phyloP scores from a whole-genome alignment of 1,284 basidiomycete genomes.

The Boletus albobrunnescens region DNA sequence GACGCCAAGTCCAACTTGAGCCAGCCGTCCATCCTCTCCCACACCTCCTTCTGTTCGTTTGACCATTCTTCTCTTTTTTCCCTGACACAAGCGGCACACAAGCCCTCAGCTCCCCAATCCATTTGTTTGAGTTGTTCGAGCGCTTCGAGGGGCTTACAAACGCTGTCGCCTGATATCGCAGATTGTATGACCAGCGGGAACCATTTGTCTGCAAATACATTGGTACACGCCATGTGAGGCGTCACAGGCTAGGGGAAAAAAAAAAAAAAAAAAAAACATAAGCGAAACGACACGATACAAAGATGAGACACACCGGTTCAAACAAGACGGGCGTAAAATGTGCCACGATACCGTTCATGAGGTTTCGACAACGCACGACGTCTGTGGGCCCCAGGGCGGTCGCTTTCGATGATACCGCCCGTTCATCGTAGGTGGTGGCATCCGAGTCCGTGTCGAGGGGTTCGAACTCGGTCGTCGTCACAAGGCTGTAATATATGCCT shows the following conservation, averaged over 20 bases:
- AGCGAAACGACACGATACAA: no score
- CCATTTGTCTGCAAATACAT: conserved; percentile 65
- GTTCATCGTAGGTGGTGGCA: background rate
- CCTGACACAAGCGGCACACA: conserved; percentile 54
- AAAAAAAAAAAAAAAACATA: no score
- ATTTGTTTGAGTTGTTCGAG: conserved; percentile 53
- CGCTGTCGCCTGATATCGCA: conserved; percentile 52
- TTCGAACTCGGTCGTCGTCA: conserved; percentile 53
- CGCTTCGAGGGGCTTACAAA: conserved; percentile 65
- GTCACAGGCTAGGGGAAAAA: conserved; percentile 40
- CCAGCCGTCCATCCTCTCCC: conserved; percentile 62
- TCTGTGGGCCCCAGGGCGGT: conserved; percentile 21
- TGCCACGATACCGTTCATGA: conserved; percentile 51
- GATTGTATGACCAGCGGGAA: conserved; percentile 62
- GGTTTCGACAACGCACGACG: conserved; percentile 36
- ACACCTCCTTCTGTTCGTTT: conserved; percentile 53
- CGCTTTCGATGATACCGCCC: background rate
- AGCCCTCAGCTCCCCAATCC: conserved; percentile 53
- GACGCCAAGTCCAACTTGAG: conserved; percentile 20
- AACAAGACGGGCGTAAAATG: conserved; percentile 70
- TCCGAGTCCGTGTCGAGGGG: no score
- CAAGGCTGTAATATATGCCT: conserved; percentile 55
- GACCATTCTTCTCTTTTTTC: conserved; percentile 66
- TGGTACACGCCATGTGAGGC: conserved; percentile 67
- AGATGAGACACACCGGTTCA: conserved; percentile 52